phyloP scores from a whole-genome alignment of 208 protist species.

The Naegleria lovaniensis region DNA sequence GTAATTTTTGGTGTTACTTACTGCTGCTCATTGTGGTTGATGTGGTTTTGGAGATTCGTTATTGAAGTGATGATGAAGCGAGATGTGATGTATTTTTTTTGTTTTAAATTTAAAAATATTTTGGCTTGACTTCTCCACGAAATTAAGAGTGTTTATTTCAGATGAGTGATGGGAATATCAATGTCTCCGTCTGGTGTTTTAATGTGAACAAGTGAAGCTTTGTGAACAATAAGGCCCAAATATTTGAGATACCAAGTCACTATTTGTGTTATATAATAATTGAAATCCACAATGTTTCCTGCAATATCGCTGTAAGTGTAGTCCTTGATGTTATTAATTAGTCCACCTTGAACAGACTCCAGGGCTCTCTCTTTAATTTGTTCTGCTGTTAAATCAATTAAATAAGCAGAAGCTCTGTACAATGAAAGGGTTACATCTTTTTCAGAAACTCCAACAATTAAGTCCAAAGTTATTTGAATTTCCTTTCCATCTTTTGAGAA shows the following conservation, averaged over 20 bases:
- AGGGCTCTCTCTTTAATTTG: not conserved
- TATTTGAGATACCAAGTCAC: slow-evolving; percentile 18
- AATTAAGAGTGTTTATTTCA: not conserved
- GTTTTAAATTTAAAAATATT: not conserved
- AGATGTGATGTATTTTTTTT: not conserved
- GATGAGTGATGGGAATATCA: not conserved
- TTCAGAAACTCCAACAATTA: not conserved
- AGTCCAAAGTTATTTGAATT: not conserved
- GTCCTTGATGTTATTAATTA: not conserved
- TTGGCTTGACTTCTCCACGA: too few species aligned
- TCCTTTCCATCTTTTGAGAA: not conserved
- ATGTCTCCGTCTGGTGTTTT: not conserved
- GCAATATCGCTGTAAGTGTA: not conserved
- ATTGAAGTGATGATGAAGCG: too few species aligned
- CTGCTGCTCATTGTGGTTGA: not conserved
- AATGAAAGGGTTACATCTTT: not conserved
- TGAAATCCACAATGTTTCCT: not conserved
- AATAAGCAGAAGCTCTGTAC: not conserved
- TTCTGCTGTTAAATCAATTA: not conserved
- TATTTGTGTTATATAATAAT: slow-evolving; percentile 3
- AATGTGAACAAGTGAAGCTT: not conserved
- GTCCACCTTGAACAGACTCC: not conserved
- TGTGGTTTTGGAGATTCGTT: not conserved
- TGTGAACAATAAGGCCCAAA: not conserved
- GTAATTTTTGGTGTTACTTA: not conserved